Conservation (phyloP, 1,284 basidiomycete species). For the Microbotryum scabiosae region DNA sequence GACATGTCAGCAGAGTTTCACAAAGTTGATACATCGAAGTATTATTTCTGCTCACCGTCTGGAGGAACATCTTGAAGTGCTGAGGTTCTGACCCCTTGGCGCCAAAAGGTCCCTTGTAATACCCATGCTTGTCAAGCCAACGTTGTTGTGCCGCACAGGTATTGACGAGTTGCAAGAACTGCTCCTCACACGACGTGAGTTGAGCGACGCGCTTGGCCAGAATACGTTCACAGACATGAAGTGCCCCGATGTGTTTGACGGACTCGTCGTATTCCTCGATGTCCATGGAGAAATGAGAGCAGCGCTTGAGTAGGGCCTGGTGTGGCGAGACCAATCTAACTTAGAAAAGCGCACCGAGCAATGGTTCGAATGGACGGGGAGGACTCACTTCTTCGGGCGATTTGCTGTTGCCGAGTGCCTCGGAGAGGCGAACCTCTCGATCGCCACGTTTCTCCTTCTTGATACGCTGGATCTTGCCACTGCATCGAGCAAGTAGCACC, state of each 20-base stretch:
- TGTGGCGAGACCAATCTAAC: constrained; percentile 55
- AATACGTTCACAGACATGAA: constrained; percentile 74
- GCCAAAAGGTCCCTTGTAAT: neutral
- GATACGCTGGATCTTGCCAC: constrained; percentile 26
- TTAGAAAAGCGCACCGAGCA: constrained; percentile 5
- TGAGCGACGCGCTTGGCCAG: constrained; percentile 71
- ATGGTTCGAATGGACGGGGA: neutral
- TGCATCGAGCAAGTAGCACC: constrained; percentile 15
- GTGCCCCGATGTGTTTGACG: constrained; percentile 49
- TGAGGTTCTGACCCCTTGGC: neutral
- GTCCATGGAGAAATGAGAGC: constrained; percentile 86
- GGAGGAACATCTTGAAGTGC: constrained; percentile 1
- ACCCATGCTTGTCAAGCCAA: constrained; percentile 19
- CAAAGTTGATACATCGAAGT: neutral
- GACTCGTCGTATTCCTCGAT: constrained; percentile 46
- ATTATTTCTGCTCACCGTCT: neutral
- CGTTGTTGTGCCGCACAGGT: constrained; percentile 51
- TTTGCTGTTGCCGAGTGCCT: constrained; percentile 81
- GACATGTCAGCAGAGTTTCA: neutral
- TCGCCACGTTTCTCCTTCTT: constrained; percentile 69
- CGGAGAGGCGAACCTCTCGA: constrained; percentile 74
- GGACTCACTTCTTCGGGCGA: constrained; percentile 36
- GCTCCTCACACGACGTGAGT: constrained; percentile 65
- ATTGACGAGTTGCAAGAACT: constrained; percentile 59
- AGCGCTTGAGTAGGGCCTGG: constrained; percentile 83